Evolutionary conservation across 108 stramenopile genomes (phyloP).

Genomic region (Nitzschia inconspicua): DNA sequence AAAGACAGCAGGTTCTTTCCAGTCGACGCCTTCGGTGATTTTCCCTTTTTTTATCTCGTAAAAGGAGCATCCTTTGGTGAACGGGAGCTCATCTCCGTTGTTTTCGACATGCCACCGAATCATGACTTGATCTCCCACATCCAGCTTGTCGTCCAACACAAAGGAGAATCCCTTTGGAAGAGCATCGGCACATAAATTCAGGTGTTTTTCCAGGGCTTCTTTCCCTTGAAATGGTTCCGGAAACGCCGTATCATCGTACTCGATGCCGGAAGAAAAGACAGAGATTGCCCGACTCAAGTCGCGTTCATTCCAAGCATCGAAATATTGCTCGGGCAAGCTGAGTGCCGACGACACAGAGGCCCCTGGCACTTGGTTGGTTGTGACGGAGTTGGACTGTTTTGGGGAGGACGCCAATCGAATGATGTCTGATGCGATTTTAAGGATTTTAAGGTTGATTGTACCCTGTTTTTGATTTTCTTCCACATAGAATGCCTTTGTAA

Average conservation of each 20-base stretch:
- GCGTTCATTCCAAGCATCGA: slow-evolving; percentile 76
- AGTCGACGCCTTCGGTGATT: slow-evolving; percentile 61
- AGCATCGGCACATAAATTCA: slow-evolving; percentile 42
- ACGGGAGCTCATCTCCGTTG: slow-evolving; percentile 54
- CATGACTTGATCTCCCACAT: slow-evolving; percentile 22
- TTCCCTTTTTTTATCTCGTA: slow-evolving; percentile 46
- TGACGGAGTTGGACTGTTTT: not conserved
- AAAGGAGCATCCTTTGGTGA: slow-evolving; percentile 69
- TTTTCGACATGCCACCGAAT: slow-evolving; percentile 81
- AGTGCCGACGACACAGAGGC: not conserved
- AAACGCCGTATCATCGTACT: slow-evolving; percentile 63
- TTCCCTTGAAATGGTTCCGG: slow-evolving; percentile 50
- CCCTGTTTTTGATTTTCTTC: slow-evolving; percentile 26
- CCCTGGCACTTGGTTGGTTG: not conserved
- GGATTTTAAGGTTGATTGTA: slow-evolving; percentile 22
- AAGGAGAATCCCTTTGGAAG: slow-evolving; percentile 64
- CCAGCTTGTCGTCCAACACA: slow-evolving; percentile 52
- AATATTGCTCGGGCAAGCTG: slow-evolving; percentile 45
- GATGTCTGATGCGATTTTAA: slow-evolving; percentile 18
- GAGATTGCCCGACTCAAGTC: slow-evolving; percentile 59
- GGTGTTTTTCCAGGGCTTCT: slow-evolving; percentile 42
- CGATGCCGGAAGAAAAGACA: slow-evolving; percentile 51
- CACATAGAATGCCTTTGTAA: slow-evolving; percentile 14
- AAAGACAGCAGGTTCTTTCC: slow-evolving; percentile 68
- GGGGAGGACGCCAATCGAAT: not conserved